A percentile compares a stretch with the other conserved stretches of the same genome.
phyloP scores from a whole-genome alignment of 2,329 filamentous ascomycete species.

The Alternaria sp. region DNA sequence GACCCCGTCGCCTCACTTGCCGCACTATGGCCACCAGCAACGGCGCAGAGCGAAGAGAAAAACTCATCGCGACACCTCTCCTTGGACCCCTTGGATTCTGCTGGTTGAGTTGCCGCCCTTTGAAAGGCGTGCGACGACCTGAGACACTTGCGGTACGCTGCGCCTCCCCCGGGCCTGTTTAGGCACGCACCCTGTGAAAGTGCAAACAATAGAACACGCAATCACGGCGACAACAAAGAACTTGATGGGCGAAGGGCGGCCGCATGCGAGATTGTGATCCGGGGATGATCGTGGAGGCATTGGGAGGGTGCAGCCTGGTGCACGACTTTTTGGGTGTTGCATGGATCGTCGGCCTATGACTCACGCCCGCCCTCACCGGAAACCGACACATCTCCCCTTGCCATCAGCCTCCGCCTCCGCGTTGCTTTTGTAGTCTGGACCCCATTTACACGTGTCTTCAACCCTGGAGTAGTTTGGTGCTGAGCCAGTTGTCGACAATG shows the following conservation, averaged over 20 bases:
- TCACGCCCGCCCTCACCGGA: slow-evolving; percentile 28
- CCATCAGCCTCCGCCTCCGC: slow-evolving; percentile 11
- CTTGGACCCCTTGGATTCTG: background rate
- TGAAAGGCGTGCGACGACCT: slow-evolving; percentile 25
- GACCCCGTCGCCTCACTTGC: slow-evolving; percentile 31
- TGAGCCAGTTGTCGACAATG: background rate
- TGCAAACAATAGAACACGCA: slow-evolving; percentile 13
- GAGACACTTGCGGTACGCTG: slow-evolving; percentile 28
- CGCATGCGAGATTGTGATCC: slow-evolving; percentile 7
- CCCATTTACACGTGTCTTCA: background rate
- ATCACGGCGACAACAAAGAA: slow-evolving; percentile 4
- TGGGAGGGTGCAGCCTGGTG: slow-evolving; percentile 12
- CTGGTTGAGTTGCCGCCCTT: slow-evolving; percentile 16
- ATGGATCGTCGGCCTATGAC: slow-evolving; percentile 27
- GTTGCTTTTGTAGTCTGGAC: slow-evolving; percentile 3
- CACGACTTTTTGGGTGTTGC: slow-evolving; percentile 16
- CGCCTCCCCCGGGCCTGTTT: slow-evolving; percentile 14
- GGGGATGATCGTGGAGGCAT: background rate
- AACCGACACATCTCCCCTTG: slow-evolving; percentile 19
- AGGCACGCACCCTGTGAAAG: background rate
- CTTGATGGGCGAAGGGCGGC: slow-evolving; percentile 1
- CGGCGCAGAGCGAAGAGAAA: slow-evolving; percentile 18
- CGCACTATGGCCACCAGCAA: slow-evolving; percentile 13
- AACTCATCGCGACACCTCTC: slow-evolving; percentile 16
- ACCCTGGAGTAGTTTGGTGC: background rate